Evolutionary conservation across 495 filamentous ascomycete species (phyloP).

Genomic region (Podospora pseudoanserina): DNA sequence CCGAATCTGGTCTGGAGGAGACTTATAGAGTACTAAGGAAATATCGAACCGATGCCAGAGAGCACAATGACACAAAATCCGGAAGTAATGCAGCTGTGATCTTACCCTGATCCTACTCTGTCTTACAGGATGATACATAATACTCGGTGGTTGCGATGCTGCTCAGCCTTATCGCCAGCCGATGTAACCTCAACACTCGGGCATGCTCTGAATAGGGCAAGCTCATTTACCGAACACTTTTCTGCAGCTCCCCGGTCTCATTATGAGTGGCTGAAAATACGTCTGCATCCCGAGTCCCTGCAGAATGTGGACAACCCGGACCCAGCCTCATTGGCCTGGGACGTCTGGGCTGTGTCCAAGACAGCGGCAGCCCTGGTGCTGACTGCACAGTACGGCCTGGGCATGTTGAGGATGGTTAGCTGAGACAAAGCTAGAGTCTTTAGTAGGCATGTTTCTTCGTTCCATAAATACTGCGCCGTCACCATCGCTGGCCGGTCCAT

Average conservation of each 20-base stretch:
- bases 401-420: not conserved
- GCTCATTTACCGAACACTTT: not conserved
- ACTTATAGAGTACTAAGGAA: not conserved
- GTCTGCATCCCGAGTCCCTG: not conserved
- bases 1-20: not conserved
- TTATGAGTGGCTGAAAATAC: not conserved
- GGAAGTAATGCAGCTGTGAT: not conserved
- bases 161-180: not conserved
- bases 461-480: not conserved
- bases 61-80: not conserved
- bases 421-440: not conserved
- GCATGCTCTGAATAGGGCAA: not conserved
- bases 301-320: not conserved
- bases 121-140: not conserved
- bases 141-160: not conserved
- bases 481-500: not conserved
- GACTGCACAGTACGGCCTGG: not conserved
- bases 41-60: not conserved
- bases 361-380: not conserved
- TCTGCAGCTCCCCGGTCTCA: not conserved
- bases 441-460: not conserved
- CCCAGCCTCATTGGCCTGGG: not conserved
- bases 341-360: not conserved
- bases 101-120: not conserved
- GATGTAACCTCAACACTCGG: not conserved